These are phyloP conservation scores for Aquanectria penicillioides DNA, from an alignment of 2,329 filamentous ascomycete genomes.

Conservation along the genomic window DNA sequence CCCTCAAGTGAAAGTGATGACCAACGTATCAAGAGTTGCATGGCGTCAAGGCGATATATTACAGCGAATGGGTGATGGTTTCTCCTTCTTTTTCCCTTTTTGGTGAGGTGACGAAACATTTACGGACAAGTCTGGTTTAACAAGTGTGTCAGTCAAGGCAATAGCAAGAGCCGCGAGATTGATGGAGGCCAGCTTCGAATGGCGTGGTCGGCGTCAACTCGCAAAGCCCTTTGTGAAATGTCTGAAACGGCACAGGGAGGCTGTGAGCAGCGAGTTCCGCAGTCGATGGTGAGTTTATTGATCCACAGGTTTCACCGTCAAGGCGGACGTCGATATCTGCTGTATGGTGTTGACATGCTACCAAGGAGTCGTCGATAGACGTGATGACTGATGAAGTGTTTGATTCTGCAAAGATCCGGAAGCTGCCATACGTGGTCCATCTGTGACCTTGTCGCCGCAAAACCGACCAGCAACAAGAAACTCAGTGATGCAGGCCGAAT, in stretches of 20 bases:
- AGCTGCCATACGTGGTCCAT: constrained; percentile 52
- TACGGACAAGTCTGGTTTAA: constrained; percentile 46
- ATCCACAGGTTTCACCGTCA: constrained; percentile 47
- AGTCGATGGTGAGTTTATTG: constrained; percentile 47
- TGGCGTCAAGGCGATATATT: constrained; percentile 42
- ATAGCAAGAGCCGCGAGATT: constrained; percentile 28
- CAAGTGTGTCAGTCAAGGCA: constrained; percentile 42
- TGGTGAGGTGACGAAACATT: constrained; percentile 44
- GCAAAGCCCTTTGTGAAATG: constrained; percentile 38
- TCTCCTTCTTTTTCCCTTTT: too few species aligned
- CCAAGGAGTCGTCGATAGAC: constrained; percentile 50
- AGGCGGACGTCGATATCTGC: constrained; percentile 47
- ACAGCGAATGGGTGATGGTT: constrained; percentile 41
- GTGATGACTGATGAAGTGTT: constrained; percentile 52
- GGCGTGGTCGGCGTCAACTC: constrained; percentile 40
- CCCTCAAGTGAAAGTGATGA: constrained; percentile 19
- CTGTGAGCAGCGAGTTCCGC: constrained; percentile 43
- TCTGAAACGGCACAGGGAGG: constrained; percentile 44
- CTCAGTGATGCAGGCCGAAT: constrained; percentile 48
- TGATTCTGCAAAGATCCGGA: constrained; percentile 53
- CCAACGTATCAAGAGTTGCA: constrained; percentile 30
- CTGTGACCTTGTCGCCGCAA: constrained; percentile 50
- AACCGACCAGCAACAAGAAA: constrained; percentile 50
- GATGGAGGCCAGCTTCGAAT: constrained; percentile 35
- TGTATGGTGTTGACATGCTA: constrained; percentile 49